Percentiles rank a stretch among this genome's conserved stretches.
Evolutionary conservation across 192 early-diverging fungal species (phyloP).

Genomic region (Podila epigama): DNA sequence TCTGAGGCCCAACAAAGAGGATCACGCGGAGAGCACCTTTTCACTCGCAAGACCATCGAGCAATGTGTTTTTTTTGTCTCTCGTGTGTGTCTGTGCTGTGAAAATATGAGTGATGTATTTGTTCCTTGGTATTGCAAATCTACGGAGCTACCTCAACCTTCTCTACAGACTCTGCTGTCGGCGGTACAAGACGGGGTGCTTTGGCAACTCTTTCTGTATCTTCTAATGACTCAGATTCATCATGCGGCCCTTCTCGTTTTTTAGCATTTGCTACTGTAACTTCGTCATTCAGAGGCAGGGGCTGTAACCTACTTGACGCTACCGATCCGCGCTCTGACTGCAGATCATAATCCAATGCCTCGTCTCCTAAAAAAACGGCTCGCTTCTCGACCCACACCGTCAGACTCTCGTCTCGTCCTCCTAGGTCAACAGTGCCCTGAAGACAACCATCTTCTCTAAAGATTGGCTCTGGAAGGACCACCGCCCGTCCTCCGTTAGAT

Average conservation of each 20-base stretch:
- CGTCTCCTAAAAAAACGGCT: constrained; percentile 36
- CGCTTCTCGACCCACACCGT: constrained; percentile 47
- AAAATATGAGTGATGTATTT: no score
- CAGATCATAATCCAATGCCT: constrained; percentile 31
- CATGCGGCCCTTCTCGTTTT: constrained; percentile 39
- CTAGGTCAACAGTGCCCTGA: constrained; percentile 22
- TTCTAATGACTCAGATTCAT: constrained; percentile 10
- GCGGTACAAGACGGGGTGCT: background rate
- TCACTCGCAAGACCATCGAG: no score
- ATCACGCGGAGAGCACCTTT: no score
- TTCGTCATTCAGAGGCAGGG: background rate
- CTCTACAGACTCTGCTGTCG: no score
- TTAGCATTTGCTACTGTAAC: background rate
- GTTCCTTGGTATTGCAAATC: no score
- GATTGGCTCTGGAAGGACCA: constrained; percentile 14
- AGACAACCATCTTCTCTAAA: constrained; percentile 45
- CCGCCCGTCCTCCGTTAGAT: constrained; percentile 10
- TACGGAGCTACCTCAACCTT: no score
- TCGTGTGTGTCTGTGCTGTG: no score
- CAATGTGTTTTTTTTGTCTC: no score
- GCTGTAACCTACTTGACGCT: constrained; percentile 4
- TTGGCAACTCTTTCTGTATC: background rate
- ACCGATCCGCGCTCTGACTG: constrained; percentile 29
- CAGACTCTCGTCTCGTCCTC: constrained; percentile 29
- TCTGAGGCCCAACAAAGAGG: no score